Percentiles rank a stretch among this genome's conserved stretches.
phyloP scores from a whole-genome alignment of 345 rosid genomes.

The Limnanthes douglasii region DNA sequence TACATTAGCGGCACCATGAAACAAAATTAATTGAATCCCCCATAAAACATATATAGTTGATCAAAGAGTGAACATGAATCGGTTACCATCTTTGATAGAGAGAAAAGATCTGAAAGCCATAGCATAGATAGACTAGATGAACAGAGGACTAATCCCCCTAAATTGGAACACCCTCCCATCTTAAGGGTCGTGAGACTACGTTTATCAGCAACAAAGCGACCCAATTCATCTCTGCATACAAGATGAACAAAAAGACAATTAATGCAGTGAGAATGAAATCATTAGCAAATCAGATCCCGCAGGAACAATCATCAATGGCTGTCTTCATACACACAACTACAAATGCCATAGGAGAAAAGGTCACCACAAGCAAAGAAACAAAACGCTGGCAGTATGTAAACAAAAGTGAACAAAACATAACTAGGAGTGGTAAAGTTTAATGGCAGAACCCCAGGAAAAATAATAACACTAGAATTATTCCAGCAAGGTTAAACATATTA shows the following conservation, averaged over 20 bases:
- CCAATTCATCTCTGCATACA: conserved; percentile 60
- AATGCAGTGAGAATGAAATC: too few relatives aligned
- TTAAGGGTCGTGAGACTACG: conserved; percentile 67
- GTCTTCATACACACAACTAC: too few relatives aligned
- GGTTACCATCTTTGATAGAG: conserved; percentile 69
- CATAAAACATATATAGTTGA: neutral
- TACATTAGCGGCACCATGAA: conserved; percentile 6
- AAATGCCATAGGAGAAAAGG: too few relatives aligned
- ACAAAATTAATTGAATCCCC: conserved; percentile 3
- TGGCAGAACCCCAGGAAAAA: neutral
- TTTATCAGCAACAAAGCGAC: conserved; percentile 91
- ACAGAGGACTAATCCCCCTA: conserved; percentile 64
- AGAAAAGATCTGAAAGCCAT: conserved; percentile 77
- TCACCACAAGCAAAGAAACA: neutral
- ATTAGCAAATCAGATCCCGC: too few relatives aligned
- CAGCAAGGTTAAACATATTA: too few relatives aligned
- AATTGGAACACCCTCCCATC: conserved; percentile 90
- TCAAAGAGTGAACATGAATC: neutral
- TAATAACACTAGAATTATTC: neutral
- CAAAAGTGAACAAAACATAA: neutral
- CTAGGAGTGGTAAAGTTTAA: neutral
- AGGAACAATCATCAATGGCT: too few relatives aligned
- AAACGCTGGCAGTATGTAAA: too few relatives aligned
- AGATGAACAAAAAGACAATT: conserved; percentile 6
- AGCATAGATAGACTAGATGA: conserved; percentile 74